Evolutionary conservation across 1,284 basidiomycete species (phyloP).

Genomic region (Singerocomus inundabilis): DNA sequence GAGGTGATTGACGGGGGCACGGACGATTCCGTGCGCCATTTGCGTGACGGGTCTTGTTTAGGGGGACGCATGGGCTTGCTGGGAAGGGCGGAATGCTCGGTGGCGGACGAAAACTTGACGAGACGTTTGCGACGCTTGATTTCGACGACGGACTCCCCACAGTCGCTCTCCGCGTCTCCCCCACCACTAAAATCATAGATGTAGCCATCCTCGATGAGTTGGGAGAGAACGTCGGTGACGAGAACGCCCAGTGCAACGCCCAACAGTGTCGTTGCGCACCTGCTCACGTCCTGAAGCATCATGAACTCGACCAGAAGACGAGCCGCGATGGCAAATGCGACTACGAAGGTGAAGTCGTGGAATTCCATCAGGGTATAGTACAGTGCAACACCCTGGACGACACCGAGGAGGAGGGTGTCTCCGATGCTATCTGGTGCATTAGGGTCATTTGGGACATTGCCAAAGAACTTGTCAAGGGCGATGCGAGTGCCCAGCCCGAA

Average conservation of each 20-base stretch:
- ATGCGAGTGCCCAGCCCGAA: conserved; percentile 68
- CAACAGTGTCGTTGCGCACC: conserved; percentile 55
- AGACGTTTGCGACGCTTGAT: conserved; percentile 28
- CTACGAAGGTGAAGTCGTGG: conserved; percentile 51
- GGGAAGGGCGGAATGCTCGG: conserved; percentile 22
- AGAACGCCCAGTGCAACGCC: conserved; percentile 64
- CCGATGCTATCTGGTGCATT: conserved; percentile 42
- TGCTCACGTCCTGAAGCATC: conserved; percentile 48
- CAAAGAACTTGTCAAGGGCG: conserved; percentile 54
- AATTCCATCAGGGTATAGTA: conserved; percentile 61
- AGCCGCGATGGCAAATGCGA: conserved; percentile 53
- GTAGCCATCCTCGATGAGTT: conserved; percentile 51
- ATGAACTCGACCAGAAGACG: conserved; percentile 64
- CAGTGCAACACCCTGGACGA: conserved; percentile 72
- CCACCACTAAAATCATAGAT: conserved; percentile 20
- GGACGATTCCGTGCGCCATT: conserved; percentile 30
- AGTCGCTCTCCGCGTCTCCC: conserved; percentile 26
- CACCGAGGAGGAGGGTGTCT: conserved; percentile 63
- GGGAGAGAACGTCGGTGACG: conserved; percentile 63
- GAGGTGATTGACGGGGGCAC: conserved; percentile 45
- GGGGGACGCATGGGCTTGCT: conserved; percentile 30
- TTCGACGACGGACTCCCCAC: conserved; percentile 16
- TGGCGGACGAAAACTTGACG: conserved; percentile 34
- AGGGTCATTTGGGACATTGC: conserved; percentile 37
- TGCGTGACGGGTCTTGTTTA: conserved; percentile 31